Evolutionary conservation across 495 filamentous ascomycete species (phyloP), one percentile per base, ranked within the genome.

Genomic region (Xylaria cubensis): DNA sequence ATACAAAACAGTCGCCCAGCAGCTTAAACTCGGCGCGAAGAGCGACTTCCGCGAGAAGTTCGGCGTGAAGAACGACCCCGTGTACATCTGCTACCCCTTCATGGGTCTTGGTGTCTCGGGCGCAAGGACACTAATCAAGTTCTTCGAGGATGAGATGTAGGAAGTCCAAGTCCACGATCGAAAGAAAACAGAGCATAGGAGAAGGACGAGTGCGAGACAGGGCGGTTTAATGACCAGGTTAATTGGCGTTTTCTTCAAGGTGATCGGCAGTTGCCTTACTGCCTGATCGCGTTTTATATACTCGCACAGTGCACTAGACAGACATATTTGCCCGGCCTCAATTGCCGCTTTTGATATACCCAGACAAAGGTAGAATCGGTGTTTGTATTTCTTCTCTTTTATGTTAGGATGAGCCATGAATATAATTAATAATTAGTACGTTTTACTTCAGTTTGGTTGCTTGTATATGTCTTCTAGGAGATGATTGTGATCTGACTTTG

Each of bases 31-130:
- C 58, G 89, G 92, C 36, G 87, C 90, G 32, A 97, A 97, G 88
- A 92, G 88, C 73, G 94, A 94, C 79, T 96, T 97, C 83, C 84
- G 93, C 53, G 90, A 93, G 82, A 97, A 97, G 85, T 88, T 97
- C 80, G 93, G 93, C 41, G 91, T 90, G 5, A 76, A 83, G 74
- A 92, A 95, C 68, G 93, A 95, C 61, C 87, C 91, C 58, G 88
- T 93, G 32, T 97, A 92, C 77, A 92, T 97, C 73, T 90, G 91
- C 74, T 95, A 96, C 80, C 93, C 93, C 13, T 88, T 90, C 36
- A 90, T 93, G 80, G 93, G 93, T 0, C 82, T 96, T 26, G 93
- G 93, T 0, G 90, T 93, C 4, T 88, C 87, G 68, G 93, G 92
- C 19, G 90, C 90, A 46, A 86, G 90, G 74, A 94, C 93, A 3